Conservation (phyloP, 2,329 filamentous ascomycete species). For the Diaporthe batatas region DNA sequence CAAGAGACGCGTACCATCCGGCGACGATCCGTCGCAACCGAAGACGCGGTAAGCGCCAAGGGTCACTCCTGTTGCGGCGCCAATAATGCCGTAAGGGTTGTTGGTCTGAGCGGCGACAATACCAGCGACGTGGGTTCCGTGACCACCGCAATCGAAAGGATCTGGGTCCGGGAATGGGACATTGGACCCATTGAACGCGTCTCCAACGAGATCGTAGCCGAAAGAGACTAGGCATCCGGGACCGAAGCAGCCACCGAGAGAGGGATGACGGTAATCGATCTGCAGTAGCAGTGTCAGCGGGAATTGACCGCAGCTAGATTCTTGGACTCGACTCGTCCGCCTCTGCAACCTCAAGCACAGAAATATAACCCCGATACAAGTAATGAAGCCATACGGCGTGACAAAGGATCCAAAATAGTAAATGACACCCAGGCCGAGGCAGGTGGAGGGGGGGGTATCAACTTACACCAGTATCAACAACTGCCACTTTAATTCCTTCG, state of each 20-base stretch:
- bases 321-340: neutral
- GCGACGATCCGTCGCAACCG: conserved; percentile 64
- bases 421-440: neutral
- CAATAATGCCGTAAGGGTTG: conserved; percentile 67
- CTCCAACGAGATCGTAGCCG: conserved; percentile 70
- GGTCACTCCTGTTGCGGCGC: conserved; percentile 68
- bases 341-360: neutral
- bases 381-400: neutral
- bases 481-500: conserved; percentile 65
- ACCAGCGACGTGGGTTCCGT: conserved; percentile 73
- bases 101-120: conserved; percentile 72
- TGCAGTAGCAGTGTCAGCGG: conserved; percentile 46
- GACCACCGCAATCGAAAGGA: conserved; percentile 69
- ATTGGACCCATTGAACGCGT: conserved; percentile 59
- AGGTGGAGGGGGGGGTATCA: neutral
- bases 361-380: neutral
- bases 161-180: conserved; percentile 60
- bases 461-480: conserved; percentile 68
- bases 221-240: conserved; percentile 68
- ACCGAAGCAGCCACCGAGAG: conserved; percentile 75
- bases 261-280: conserved; percentile 74
- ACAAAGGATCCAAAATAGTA: neutral
- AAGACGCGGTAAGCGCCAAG: conserved; percentile 71
- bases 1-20: conserved; percentile 52
- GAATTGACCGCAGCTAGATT: neutral